Percentiles rank a stretch among this genome's conserved stretches.
Conservation (phyloP, 768 basidiomycete genomes). For the Calocera viscosa region DNA sequence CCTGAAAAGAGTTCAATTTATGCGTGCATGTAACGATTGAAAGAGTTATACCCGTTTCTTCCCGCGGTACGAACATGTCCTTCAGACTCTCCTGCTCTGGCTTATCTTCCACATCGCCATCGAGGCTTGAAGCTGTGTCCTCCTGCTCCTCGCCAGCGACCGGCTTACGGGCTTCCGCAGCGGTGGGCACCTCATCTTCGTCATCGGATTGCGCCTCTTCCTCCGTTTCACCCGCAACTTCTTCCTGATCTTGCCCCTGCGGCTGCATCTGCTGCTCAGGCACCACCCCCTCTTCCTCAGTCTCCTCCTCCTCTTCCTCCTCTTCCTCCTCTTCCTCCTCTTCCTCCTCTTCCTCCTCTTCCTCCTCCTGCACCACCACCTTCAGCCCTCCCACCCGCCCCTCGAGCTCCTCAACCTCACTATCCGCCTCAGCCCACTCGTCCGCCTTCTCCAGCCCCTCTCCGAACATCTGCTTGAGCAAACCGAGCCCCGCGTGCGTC, state of each 20-base stretch:
- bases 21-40: neutral
- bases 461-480: constrained; percentile 37
- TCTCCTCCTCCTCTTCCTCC: no score
- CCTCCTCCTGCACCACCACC: neutral
- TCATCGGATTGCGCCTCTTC: constrained; percentile 19
- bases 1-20: constrained; percentile 26
- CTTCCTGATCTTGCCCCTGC: constrained; percentile 15
- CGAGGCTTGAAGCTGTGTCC: neutral
- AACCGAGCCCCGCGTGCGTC: constrained; percentile 35
- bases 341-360: constrained; percentile 21
- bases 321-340: no score
- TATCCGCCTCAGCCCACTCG: constrained; percentile 52
- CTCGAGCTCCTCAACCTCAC: constrained; percentile 42
- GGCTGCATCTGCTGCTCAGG: no score
- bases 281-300: constrained; percentile 12
- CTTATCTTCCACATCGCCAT: neutral
- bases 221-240: constrained; percentile 14
- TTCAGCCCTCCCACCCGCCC: constrained; percentile 23
- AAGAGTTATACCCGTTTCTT: constrained; percentile 45
- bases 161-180: constrained; percentile 13
- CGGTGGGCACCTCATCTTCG: constrained; percentile 11
- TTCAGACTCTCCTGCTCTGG: constrained; percentile 35
- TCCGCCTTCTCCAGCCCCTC: constrained; percentile 24
- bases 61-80: constrained; percentile 59
- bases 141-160: neutral